These are phyloP conservation scores for Uromyces viciae-fabae DNA, from an alignment of 1,284 basidiomycete species.

Conservation along the genomic window DNA sequence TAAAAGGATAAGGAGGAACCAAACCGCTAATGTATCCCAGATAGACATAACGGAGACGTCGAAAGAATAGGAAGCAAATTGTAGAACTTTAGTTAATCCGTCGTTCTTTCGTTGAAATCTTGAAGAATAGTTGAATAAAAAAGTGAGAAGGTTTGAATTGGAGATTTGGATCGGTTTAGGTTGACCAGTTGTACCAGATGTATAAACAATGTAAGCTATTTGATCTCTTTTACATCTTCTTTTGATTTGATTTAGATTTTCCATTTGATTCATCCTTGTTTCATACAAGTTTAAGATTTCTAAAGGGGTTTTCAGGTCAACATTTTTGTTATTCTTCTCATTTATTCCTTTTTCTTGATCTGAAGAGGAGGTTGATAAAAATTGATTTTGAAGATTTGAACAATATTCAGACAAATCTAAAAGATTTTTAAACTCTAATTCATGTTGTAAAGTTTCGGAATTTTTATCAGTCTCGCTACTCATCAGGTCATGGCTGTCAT, in stretches of 20 bases:
- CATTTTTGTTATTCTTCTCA: background rate
- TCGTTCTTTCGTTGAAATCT: constrained; percentile 47
- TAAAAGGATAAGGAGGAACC: background rate
- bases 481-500: constrained; percentile 43
- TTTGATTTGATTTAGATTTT: background rate
- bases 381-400: background rate
- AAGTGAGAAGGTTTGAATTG: constrained; percentile 48
- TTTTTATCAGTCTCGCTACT: background rate
- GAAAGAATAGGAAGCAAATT: constrained; percentile 50
- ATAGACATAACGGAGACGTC: constrained; percentile 51
- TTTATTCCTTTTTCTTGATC: background rate
- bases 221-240: background rate
- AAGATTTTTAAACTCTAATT: constrained; percentile 28
- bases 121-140: constrained; percentile 49
- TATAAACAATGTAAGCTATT: constrained; percentile 50
- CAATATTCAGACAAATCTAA: constrained; percentile 35
- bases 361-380: background rate
- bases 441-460: background rate
- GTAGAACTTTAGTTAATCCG: constrained; percentile 47
- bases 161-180: constrained; percentile 50
- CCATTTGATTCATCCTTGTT: background rate
- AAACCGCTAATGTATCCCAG: constrained; percentile 47
- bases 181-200: constrained; percentile 49
- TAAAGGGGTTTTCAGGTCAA: background rate
- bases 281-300: constrained; percentile 6